Conservation (phyloP, 192 early-diverging fungal genomes). For the Coemansia sp. region DNA sequence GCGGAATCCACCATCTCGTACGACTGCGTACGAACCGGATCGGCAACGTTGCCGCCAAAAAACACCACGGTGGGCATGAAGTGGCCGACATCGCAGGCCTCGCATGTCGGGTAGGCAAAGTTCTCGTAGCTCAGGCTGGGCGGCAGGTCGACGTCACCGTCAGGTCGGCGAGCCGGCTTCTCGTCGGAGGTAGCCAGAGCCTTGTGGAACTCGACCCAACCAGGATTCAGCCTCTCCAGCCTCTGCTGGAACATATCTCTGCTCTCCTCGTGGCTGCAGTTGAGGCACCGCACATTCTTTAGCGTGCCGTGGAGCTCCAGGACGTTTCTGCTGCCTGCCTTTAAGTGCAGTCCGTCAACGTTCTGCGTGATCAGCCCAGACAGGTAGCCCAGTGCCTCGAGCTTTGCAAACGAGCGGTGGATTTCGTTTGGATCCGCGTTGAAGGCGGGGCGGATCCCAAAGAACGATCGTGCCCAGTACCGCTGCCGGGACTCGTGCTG, state of each 20-base stretch:
- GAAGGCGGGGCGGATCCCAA: conserved; percentile 76
- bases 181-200: conserved; percentile 44
- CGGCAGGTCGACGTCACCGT: conserved; percentile 80
- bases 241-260: conserved; percentile 67
- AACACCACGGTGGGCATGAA: conserved; percentile 84
- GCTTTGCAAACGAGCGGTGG: conserved; percentile 63
- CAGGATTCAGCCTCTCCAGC: conserved; percentile 72
- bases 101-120: conserved; percentile 77
- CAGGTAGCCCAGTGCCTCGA: conserved; percentile 57
- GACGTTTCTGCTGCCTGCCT: conserved; percentile 60
- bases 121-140: conserved; percentile 58
- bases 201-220: conserved; percentile 56
- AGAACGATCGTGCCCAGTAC: conserved; percentile 90
- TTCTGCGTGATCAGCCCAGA: conserved; percentile 85
- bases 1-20: conserved; percentile 58
- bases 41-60: conserved; percentile 85
- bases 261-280: conserved; percentile 60
- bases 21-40: conserved; percentile 57
- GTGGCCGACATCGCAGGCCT: conserved; percentile 61
- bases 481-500: conserved; percentile 69
- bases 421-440: conserved; percentile 73
- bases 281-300: conserved; percentile 70
- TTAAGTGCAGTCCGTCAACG: conserved; percentile 82
- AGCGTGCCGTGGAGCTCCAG: conserved; percentile 91
- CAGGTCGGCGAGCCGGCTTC: conserved; percentile 68